Conservation (phyloP, 306 rosid genomes). For the Geum urbanum region DNA sequence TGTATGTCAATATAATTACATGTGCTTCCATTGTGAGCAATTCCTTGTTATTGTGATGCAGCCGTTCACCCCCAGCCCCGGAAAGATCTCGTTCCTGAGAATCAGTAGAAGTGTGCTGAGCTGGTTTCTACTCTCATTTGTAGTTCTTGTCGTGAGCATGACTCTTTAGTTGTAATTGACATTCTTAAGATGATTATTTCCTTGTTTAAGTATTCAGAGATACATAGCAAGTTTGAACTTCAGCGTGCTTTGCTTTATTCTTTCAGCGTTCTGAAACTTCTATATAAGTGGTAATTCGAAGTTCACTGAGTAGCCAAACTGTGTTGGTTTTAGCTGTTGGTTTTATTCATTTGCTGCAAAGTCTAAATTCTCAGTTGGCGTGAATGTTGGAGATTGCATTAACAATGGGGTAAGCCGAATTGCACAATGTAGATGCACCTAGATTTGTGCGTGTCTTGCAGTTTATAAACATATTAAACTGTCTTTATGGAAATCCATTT, state of each 20-base stretch:
- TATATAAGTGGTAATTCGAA: background rate
- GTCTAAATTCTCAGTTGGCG: background rate
- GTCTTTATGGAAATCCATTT: background rate
- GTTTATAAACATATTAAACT: background rate
- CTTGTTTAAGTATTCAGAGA: conserved; percentile 18
- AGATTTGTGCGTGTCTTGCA: too few relatives aligned
- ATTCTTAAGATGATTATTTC: conserved; percentile 14
- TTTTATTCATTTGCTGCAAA: background rate
- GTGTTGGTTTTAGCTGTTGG: background rate
- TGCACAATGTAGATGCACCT: too few relatives aligned
- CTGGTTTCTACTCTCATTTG: conserved; percentile 28
- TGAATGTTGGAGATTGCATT: background rate
- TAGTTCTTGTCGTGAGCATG: conserved; percentile 13
- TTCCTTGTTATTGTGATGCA: conserved; percentile 30
- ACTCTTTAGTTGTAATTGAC: conserved; percentile 23
- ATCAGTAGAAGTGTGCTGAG: conserved; percentile 28
- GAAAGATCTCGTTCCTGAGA: conserved; percentile 49
- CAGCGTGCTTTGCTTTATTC: background rate
- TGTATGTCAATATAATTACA: background rate
- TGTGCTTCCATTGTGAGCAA: conserved; percentile 4
- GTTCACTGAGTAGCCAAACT: conserved; percentile 5
- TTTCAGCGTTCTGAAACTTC: background rate
- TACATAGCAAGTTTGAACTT: conserved; percentile 25
- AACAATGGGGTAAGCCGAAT: too few relatives aligned
- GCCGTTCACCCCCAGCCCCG: conserved; percentile 59